A percentile compares a stretch with the other conserved stretches of the same genome.
phyloP scores from a whole-genome alignment of 2,329 filamentous ascomycete genomes.

The Penicillium hesseltinei region DNA sequence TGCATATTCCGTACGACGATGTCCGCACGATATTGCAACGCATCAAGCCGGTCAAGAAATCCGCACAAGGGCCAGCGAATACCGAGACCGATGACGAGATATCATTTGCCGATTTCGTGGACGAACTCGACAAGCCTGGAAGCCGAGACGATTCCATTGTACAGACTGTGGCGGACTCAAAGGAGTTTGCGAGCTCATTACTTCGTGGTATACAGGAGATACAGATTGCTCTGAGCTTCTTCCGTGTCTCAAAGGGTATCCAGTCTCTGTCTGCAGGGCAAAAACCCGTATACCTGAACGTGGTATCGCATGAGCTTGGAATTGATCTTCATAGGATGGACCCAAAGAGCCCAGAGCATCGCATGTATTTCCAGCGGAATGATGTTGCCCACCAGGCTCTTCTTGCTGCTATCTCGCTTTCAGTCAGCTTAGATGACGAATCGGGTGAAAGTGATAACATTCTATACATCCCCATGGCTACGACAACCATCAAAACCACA shows the following conservation, averaged over 20 bases:
- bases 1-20: conserved; percentile 90
- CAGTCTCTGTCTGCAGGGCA: conserved; percentile 64
- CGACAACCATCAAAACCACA: conserved; percentile 90
- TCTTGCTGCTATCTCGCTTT: conserved; percentile 86
- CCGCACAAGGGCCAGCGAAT: conserved; percentile 33
- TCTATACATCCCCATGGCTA: conserved; percentile 94
- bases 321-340: conserved; percentile 90
- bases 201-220: conserved; percentile 92
- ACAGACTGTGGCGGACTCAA: conserved; percentile 84
- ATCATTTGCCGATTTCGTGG: conserved; percentile 69
- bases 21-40: conserved; percentile 52
- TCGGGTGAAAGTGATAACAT: conserved; percentile 80
- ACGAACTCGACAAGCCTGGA: conserved; percentile 69
- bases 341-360: conserved; percentile 86
- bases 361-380: conserved; percentile 94
- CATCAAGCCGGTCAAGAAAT: conserved; percentile 36
- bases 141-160: conserved; percentile 67
- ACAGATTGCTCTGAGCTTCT: conserved; percentile 88
- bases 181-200: conserved; percentile 86
- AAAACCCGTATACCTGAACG: conserved; percentile 74
- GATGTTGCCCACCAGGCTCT: conserved; percentile 95
- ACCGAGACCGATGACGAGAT: conserved; percentile 56
- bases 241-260: conserved; percentile 80
- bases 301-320: conserved; percentile 94
- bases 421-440: conserved; percentile 88